Evolutionary conservation across 2,329 filamentous ascomycete genomes (phyloP), one percentile per base, ranked within the genome.

Genomic region (Coleophoma eucalyptorum): DNA sequence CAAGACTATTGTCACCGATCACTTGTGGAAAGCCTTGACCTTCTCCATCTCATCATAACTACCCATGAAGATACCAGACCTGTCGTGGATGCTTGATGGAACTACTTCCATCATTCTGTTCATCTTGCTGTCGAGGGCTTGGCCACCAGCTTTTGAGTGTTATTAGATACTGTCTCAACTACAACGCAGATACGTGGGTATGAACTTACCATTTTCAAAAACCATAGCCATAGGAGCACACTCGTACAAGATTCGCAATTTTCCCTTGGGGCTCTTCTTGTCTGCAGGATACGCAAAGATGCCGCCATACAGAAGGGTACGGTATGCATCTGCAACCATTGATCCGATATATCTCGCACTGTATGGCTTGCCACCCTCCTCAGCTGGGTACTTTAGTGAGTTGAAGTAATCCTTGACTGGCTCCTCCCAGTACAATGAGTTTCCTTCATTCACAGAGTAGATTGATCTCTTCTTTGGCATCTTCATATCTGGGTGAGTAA

Each of bases 211-310:
- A 73, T 99, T 97, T 74, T 99, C 94, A 70, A 99, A 97, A 6
- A 99, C 83, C 86, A 97, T 89, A 20, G 94, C 94, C 94, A 99
- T 99, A 37, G 94, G 94, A 13, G 94, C 94, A 68, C 94, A 99
- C 77, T 99, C 94, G 73, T 99, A 99, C 63, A 99, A 70, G 60
- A 99, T 99, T 58, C 94, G 83, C 60, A 99, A 81, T 79, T 99
- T 99, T 61, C 94, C 94, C 83, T 97, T 99, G 58, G 92, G 90
- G 66, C 88, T 96, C 85, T 99, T 97, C 78, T 92, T 95, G 68
- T 99, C 94, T 13, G 93, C 90, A 0, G 94, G 94, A 68, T 99
- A 99, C 42, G 94, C 94, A 70, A 99, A 99, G 67, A 99, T 89
- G 59, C 94, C 94, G 54, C 94, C 94, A 69, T 99, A 99, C 51